phyloP scores from a whole-genome alignment of 139 green algal species.

The Picochlorum sp. region DNA sequence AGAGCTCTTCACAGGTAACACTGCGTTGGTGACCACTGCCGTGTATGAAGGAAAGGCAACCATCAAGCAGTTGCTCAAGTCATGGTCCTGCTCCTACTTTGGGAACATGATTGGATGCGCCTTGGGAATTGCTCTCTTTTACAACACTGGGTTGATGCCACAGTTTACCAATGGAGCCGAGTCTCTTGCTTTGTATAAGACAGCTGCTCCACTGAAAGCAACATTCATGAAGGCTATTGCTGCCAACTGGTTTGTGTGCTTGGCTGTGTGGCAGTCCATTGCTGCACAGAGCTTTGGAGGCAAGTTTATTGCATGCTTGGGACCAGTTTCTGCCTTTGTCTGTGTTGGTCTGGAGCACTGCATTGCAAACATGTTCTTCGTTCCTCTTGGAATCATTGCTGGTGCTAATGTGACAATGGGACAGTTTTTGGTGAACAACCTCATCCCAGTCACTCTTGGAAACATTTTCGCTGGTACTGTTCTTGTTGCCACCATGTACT shows the following conservation, averaged over 20 bases:
- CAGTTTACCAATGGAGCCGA: slow-evolving; percentile 24
- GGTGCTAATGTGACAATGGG: slow-evolving; percentile 49
- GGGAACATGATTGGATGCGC: slow-evolving; percentile 81
- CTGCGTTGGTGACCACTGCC: slow-evolving; percentile 52
- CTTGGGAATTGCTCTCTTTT: slow-evolving; percentile 48
- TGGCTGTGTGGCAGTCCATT: slow-evolving; percentile 71
- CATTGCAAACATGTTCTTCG: slow-evolving; percentile 72
- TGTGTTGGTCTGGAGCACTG: slow-evolving; percentile 75
- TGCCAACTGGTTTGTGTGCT: slow-evolving; percentile 88
- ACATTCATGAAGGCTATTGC: slow-evolving; percentile 62
- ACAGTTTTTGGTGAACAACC: slow-evolving; percentile 50
- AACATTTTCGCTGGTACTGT: slow-evolving; percentile 72
- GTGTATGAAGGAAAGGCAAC: slow-evolving; percentile 49
- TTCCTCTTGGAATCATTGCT: slow-evolving; percentile 41
- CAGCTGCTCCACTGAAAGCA: slow-evolving; percentile 29
- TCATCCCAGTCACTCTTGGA: slow-evolving; percentile 80
- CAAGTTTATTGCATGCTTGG: slow-evolving; percentile 70
- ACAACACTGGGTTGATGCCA: slow-evolving; percentile 48
- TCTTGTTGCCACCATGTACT: slow-evolving; percentile 54
- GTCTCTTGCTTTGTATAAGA: slow-evolving; percentile 43
- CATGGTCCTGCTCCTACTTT: slow-evolving; percentile 63
- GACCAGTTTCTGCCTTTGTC: slow-evolving; percentile 77
- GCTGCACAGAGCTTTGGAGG: slow-evolving; percentile 54
- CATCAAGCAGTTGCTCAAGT: slow-evolving; percentile 31
- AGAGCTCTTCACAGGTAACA: slow-evolving; percentile 85